A percentile compares a stretch with the other conserved stretches of the same genome.
Evolutionary conservation across 129 eudicot genomes (phyloP).

Genomic region (Erigeron canadensis): DNA sequence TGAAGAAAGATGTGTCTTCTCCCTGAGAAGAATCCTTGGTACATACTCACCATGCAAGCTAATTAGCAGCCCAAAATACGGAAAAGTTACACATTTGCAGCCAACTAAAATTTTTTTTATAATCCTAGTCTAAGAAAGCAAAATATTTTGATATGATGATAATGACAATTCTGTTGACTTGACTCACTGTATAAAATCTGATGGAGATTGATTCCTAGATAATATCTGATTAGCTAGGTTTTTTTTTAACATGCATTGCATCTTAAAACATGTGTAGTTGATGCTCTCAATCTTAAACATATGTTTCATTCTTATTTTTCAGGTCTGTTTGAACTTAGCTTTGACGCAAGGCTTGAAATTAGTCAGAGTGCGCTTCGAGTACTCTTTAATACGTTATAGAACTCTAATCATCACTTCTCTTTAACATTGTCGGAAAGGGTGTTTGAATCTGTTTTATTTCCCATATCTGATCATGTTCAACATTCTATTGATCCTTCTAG

Average conservation of each 20-base stretch:
- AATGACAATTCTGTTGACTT: too few relatives aligned
- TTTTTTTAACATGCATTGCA: background rate
- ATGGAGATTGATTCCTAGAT: background rate
- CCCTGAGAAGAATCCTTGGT: background rate
- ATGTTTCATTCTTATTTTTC: slow-evolving; percentile 20
- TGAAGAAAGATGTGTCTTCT: background rate
- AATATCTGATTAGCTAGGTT: slow-evolving; percentile 1
- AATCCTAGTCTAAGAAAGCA: background rate
- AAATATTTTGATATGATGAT: background rate
- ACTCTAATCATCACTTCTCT: slow-evolving; percentile 85
- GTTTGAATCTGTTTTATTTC: slow-evolving; percentile 82
- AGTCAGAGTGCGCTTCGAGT: slow-evolving; percentile 81
- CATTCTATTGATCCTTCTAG: slow-evolving; percentile 82
- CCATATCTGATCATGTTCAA: slow-evolving; percentile 87
- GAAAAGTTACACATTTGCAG: background rate
- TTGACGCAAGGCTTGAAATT: slow-evolving; percentile 86
- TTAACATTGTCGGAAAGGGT: slow-evolving; percentile 84
- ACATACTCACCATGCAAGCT: background rate
- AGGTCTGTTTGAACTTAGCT: slow-evolving; percentile 94
- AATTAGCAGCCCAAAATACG: slow-evolving; percentile 6
- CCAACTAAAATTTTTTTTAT: too few relatives aligned
- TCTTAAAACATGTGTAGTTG: background rate
- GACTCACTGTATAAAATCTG: background rate
- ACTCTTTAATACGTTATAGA: slow-evolving; percentile 81
- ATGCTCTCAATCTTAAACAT: background rate